Evolutionary conservation across 169 alveolate species (phyloP), one percentile per base, ranked within the genome.

Genomic region (Cryptosporidium canis): DNA sequence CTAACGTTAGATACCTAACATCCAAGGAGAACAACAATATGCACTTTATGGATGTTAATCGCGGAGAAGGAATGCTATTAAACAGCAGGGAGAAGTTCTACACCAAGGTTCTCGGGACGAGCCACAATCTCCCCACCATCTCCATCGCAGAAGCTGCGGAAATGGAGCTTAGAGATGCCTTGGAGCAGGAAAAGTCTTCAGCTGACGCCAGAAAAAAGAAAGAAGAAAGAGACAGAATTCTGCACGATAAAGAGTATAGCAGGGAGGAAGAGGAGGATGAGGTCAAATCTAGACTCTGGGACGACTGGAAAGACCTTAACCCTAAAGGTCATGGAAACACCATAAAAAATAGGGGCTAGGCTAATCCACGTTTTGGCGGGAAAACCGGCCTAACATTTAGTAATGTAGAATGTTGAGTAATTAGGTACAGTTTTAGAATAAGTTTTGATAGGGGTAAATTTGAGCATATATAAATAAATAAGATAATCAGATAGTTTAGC

Each of bases 281-380:
- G 55, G 47, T 67, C n/a, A 91, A 91, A 55, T 90, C 91, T 3
- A 83, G 94, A 71, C 83, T 67, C 35, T 91, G 94, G 94, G 94
- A 91, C 53, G 94, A 91, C 67, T 91, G 94, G 94, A 91, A 91
- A 68, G 94, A 91, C 83, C 85, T 65, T 6, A 87, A 91, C 65
- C 94, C 94, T n/a, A 91, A 85, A 90, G 94, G 94, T 44, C 82
- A 83, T 68, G 94, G 94, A 18, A 91, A 91, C 83, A 91, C 91
- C 44, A 91, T 83, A 41, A 85, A 85, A 37, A 83, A 83, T 51
- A 18, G 64, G 3, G 91, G 91, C 9, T 84, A 84, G 39, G n/a
- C n/a, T 27, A 31, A 51, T 29, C 4, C 3, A 4, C 2, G 2
- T 31, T 63, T 27, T 4, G 47, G 63, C 63, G 63, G 63, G 63